Evolutionary conservation across 257 asterid genomes (phyloP).

Genomic region (Fraxinus pennsylvanica): DNA sequence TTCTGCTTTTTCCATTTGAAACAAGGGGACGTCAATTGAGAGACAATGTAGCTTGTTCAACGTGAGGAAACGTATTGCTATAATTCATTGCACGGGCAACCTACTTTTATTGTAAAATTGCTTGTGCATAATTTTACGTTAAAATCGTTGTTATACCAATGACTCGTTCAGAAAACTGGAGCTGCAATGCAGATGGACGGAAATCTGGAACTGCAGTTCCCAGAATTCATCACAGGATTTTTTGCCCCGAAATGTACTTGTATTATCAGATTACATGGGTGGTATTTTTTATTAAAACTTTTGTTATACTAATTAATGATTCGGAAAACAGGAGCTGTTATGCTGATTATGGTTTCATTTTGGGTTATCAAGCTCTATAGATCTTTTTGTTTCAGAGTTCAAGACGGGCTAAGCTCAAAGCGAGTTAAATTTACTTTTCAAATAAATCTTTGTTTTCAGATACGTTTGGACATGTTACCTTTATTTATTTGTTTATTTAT

Average conservation of each 20-base stretch:
- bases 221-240: not conserved
- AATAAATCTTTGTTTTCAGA: too few species aligned
- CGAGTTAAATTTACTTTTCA: too few species aligned
- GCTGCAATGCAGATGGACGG: not conserved
- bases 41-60: slow-evolving; percentile 32
- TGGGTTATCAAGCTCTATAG: too few species aligned
- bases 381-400: too few species aligned
- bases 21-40: slow-evolving; percentile 53
- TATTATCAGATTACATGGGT: not conserved
- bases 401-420: too few species aligned
- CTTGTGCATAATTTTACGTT: not conserved
- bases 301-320: not conserved
- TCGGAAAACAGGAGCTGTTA: not conserved
- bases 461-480: too few species aligned
- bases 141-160: not conserved
- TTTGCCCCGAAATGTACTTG: not conserved
- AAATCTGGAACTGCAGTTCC: not conserved
- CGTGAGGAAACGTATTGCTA: slow-evolving; percentile 5
- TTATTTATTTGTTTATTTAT: too few species aligned
- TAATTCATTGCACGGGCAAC: not conserved
- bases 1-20: slow-evolving; percentile 59
- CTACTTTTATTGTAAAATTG: not conserved
- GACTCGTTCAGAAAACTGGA: not conserved
- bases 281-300: not conserved
- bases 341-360: too few species aligned